These are phyloP conservation scores for Lepidopterella palustris DNA, from an alignment of 495 filamentous ascomycete species.

Conservation along the genomic window DNA sequence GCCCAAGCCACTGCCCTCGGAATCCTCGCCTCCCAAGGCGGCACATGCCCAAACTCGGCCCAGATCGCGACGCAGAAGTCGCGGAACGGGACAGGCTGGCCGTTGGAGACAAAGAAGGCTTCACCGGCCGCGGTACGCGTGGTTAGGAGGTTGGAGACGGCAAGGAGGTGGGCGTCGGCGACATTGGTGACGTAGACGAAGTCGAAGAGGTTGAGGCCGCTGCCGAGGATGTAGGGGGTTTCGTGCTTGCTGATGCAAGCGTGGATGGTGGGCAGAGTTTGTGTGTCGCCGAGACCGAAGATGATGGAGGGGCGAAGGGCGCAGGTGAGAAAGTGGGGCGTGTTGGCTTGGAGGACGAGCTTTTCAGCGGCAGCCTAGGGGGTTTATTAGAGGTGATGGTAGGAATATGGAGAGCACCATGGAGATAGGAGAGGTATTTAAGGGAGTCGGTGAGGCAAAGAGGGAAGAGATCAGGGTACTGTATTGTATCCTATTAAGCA, in stretches of 20 bases:
- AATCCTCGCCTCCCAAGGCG: slow-evolving; percentile 47
- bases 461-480: slow-evolving; percentile 12
- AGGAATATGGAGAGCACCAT: too few species aligned
- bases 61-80: slow-evolving; percentile 55
- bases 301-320: slow-evolving; percentile 52
- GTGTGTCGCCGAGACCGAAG: slow-evolving; percentile 51
- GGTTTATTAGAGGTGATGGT: too few species aligned
- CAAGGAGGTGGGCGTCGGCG: slow-evolving; percentile 57
- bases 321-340: slow-evolving; percentile 45
- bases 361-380: slow-evolving; percentile 41
- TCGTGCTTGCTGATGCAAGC: slow-evolving; percentile 50
- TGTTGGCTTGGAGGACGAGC: slow-evolving; percentile 48
- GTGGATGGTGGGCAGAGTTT: slow-evolving; percentile 49
- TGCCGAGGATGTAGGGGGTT: slow-evolving; percentile 52
- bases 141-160: slow-evolving; percentile 51
- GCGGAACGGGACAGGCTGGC: slow-evolving; percentile 54
- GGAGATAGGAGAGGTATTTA: neutral
- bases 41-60: slow-evolving; percentile 53
- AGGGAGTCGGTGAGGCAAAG: neutral
- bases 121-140: slow-evolving; percentile 53
- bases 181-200: slow-evolving; percentile 56
- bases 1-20: slow-evolving; percentile 46
- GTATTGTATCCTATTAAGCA: neutral
- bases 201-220: slow-evolving; percentile 54
- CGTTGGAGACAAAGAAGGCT: slow-evolving; percentile 59